These are phyloP conservation scores for Polymyxa betae DNA, from an alignment of 208 protist genomes.

Conservation along the genomic window DNA sequence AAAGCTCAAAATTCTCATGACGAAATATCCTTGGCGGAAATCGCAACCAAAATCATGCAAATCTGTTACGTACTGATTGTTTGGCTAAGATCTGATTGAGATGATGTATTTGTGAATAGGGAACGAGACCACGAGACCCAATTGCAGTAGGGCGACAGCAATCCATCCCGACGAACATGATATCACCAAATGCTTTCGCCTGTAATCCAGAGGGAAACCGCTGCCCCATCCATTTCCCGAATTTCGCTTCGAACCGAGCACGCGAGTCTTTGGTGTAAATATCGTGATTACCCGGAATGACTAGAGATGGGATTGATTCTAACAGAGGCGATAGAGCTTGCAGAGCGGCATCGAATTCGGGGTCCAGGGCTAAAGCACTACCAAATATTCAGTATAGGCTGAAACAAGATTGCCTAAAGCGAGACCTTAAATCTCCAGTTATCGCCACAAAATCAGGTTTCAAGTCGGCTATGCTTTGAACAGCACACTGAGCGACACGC, in stretches of 20 bases:
- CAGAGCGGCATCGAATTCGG: background rate
- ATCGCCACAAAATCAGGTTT: slow-evolving; percentile 9
- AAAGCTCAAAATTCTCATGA: too few species aligned
- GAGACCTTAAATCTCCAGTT: background rate
- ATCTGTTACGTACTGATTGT: background rate
- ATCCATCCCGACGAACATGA: slow-evolving; percentile 27
- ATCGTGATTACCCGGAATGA: slow-evolving; percentile 38
- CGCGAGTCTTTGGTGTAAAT: slow-evolving; percentile 16
- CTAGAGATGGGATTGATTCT: background rate
- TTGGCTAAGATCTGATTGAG: slow-evolving; percentile 1
- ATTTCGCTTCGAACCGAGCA: slow-evolving; percentile 31
- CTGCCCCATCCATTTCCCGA: slow-evolving; percentile 1
- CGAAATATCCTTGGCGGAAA: too few species aligned
- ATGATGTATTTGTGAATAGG: background rate
- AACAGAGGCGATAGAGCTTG: background rate
- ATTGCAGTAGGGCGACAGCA: background rate
- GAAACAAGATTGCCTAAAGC: background rate
- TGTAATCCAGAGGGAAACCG: background rate
- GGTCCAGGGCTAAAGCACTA: slow-evolving; percentile 27
- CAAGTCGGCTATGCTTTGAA: background rate
- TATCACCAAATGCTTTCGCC: background rate
- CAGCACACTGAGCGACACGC: background rate
- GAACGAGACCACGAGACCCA: background rate
- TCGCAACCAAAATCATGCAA: too few species aligned
- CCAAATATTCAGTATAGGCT: background rate